These are phyloP conservation scores for Musa beccarii DNA, from an alignment of 176 grass and related monocot genomes.

Conservation along the genomic window DNA sequence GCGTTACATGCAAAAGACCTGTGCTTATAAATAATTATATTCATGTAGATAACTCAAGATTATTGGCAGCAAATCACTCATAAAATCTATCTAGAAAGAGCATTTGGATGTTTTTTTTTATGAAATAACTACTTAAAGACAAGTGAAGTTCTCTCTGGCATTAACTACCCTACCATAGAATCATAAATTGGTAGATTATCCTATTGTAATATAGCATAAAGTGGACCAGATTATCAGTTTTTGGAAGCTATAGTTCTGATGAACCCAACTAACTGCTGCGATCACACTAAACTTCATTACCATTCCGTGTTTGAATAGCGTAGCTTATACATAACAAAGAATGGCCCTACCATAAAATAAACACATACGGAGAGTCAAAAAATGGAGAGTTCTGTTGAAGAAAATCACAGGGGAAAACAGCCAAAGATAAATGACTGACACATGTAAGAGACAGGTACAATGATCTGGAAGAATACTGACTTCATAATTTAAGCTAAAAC, in stretches of 20 bases:
- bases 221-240: neutral
- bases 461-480: neutral
- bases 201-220: neutral
- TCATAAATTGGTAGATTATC: neutral
- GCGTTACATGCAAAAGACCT: too few species aligned
- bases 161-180: neutral
- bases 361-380: neutral
- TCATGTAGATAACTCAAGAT: too few species aligned
- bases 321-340: neutral
- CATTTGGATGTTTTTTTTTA: neutral
- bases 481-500: too few species aligned
- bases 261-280: neutral
- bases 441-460: neutral
- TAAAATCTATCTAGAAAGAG: neutral
- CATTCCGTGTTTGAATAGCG: neutral
- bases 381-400: neutral
- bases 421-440: neutral
- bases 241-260: neutral
- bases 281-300: too few species aligned
- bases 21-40: too few species aligned
- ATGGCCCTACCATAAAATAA: neutral
- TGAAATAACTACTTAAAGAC: neutral
- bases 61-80: neutral
- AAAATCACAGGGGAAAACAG: neutral
- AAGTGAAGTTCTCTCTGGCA: neutral